Evolutionary conservation across 208 protist genomes (phyloP).

Genomic region (Crithidia mellificae): DNA sequence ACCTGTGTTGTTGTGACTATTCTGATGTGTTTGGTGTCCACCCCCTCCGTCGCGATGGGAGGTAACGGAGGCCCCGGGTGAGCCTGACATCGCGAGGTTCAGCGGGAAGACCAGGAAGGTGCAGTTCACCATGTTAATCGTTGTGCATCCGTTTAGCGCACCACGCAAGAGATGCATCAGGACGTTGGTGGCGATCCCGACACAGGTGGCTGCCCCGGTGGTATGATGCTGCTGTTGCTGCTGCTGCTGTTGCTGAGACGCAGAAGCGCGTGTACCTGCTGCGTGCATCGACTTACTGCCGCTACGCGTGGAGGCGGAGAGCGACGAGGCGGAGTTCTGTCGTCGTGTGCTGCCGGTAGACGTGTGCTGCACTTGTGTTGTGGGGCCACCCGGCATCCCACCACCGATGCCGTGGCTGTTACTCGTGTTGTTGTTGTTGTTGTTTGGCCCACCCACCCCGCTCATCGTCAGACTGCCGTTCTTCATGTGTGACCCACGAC

Average conservation of each 20-base stretch:
- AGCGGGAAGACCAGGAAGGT: slow-evolving; percentile 77
- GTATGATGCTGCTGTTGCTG: no score
- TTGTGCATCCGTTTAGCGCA: slow-evolving; percentile 58
- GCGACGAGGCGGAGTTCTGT: slow-evolving; percentile 2
- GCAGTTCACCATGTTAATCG: slow-evolving; percentile 68
- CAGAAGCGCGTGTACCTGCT: slow-evolving; percentile 1
- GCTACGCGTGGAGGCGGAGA: not conserved
- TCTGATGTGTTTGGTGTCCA: no score
- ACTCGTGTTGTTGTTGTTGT: no score
- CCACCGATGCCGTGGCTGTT: not conserved
- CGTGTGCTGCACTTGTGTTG: slow-evolving; percentile 26
- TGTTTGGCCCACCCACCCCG: not conserved
- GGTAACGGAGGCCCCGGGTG: not conserved
- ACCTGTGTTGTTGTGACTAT: no score
- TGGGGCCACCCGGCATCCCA: not conserved
- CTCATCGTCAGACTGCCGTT: not conserved
- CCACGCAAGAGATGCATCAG: slow-evolving; percentile 71
- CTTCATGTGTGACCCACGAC: not conserved
- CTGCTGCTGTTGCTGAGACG: slow-evolving; percentile 18
- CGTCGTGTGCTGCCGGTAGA: slow-evolving; percentile 21
- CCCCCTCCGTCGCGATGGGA: no score
- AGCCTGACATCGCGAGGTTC: slow-evolving; percentile 3
- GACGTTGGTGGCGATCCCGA: slow-evolving; percentile 61
- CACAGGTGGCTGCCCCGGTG: slow-evolving; percentile 42
- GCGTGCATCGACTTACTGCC: slow-evolving; percentile 13